Evolutionary conservation across 805 yeast genomes (phyloP), one percentile per base, ranked within the genome.

Genomic region (Suhomyces emberorum): DNA sequence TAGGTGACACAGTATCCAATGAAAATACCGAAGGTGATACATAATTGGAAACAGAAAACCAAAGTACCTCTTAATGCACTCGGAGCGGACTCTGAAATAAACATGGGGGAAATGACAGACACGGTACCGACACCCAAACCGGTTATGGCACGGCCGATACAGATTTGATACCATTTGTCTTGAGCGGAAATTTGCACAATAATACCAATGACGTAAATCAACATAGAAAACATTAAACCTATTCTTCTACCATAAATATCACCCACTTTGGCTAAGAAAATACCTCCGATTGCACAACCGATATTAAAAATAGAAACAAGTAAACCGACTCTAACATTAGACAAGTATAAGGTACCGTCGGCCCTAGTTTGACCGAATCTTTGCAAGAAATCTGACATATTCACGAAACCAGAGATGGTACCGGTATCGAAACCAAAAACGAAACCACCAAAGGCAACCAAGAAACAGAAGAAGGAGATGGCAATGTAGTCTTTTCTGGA

Each of bases 371-470:
- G 43, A 23, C 60, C 60, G 25, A 55, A 55, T 16, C 59, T 41
- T 20, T 27, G 36, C 35, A 44, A 24, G 39, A 47, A 55, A 35
- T 55, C 53, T 17, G 44, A 18, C 61, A 55, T 55, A 43, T 55
- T 53, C 15, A 55, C 55, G 38, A 55, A 53, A n/a, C 61, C 61
- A 8, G 61, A 55, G 27, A 55, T 55, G 38, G 61, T 55, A 32
- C 61, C 61, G 34, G 60, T 55, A 36, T 55, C 60, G 44, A 53
- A 55, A 18, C 60, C 60, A 36, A 55, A 55, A 12, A 55, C 56
- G 35, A 47, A 54, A n/a, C 60, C 60, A 28, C 60, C 60, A 23
- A 55, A 55, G 19, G 60, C 57, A 12, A 55, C 54, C 37, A 55
- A 39, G n/a, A 52, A 30, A 40, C 60, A 55, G 34, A 55, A 53